Evolutionary conservation across 73 alveolate species (phyloP).

Genomic region (Paramecium sexaurelia): DNA sequence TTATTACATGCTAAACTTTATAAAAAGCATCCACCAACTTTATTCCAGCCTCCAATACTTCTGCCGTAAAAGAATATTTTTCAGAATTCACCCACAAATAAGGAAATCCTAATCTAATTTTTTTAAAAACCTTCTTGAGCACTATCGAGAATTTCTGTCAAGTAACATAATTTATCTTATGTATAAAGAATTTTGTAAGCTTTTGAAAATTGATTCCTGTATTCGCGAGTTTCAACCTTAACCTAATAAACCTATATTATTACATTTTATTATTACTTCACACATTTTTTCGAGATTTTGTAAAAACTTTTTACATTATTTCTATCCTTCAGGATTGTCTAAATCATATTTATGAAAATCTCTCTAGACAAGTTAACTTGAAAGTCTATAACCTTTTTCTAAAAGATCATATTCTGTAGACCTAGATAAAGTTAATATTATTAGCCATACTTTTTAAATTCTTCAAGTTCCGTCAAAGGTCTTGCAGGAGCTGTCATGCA

Average conservation of each 20-base stretch:
- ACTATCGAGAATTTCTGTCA: conserved; percentile 96
- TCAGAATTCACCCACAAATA: conserved; percentile 95
- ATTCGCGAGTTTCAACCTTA: conserved; percentile 79
- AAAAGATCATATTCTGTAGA: conserved; percentile 80
- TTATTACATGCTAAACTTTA: conserved; percentile 43
- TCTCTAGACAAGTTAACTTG: conserved; percentile 75
- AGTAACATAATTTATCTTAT: conserved; percentile 84
- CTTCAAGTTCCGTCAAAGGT: conserved; percentile 88
- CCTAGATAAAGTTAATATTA: not conserved
- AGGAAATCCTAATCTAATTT: conserved; percentile 76
- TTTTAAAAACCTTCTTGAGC: conserved; percentile 88
- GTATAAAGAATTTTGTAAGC: conserved; percentile 91
- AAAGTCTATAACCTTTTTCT: conserved; percentile 79
- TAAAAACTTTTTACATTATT: conserved; percentile 84
- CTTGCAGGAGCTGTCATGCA: conserved; percentile 88
- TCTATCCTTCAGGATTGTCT: conserved; percentile 91
- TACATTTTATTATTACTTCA: conserved; percentile 65
- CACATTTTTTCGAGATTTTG: conserved; percentile 85
- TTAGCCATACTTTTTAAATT: conserved; percentile 67
- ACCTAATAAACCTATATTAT: conserved; percentile 49
- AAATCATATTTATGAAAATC: conserved; percentile 86
- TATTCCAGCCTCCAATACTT: conserved; percentile 93
- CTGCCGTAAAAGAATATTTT: conserved; percentile 90
- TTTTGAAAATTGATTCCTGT: conserved; percentile 89
- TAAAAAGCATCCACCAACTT: conserved; percentile 78